Evolutionary conservation across 768 basidiomycete species (phyloP), one percentile per base, ranked within the genome.

Genomic region (Collybia sordida): DNA sequence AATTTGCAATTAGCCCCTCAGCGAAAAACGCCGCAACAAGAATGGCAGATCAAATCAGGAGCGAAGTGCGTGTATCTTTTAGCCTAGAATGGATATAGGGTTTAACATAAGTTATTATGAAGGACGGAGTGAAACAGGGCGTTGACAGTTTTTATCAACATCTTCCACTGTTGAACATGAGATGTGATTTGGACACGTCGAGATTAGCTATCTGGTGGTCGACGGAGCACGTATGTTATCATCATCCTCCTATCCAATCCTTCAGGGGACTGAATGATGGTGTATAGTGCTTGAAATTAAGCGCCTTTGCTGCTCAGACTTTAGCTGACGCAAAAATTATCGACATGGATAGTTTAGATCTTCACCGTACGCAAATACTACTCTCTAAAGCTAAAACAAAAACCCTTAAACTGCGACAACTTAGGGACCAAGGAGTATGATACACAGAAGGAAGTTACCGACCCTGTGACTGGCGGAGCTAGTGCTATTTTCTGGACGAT

Each of bases 171-270:
- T 58, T 80, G 24, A 81, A 81, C 55, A 85, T 86, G 83, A 66
- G 80, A 58, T 86, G 83, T 55, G 82, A 84, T 58, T 57, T 85
- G 42, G 78, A 79, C 44, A 72, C 80, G 0, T 64, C 68, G 0
- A 67, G 70, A 27, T 54, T 81, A 11, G 83, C 82, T 0, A 69
- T 79, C 3, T 86, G 83, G 83, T 85, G 80, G 78, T 80, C 74
- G 3, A 68, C 70, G 7, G 68, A 75, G 58, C 68, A 78, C 57
- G 79, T 75, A 54, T 5, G 67, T 62, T n/a, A 4, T 22, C 14
- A 27, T 3, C 17, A 12, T 43, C 24, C 15, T 7, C 40, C 27
- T 43, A 8, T 36, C 18, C 11, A 15, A 22, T 21, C 35, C 51
- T 11, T 44, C 47, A 38, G 46, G 35, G 6, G 42, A 45, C 37